These are phyloP conservation scores for Xylaria sp. DNA, from an alignment of 2,329 filamentous ascomycete genomes.

Conservation along the genomic window DNA sequence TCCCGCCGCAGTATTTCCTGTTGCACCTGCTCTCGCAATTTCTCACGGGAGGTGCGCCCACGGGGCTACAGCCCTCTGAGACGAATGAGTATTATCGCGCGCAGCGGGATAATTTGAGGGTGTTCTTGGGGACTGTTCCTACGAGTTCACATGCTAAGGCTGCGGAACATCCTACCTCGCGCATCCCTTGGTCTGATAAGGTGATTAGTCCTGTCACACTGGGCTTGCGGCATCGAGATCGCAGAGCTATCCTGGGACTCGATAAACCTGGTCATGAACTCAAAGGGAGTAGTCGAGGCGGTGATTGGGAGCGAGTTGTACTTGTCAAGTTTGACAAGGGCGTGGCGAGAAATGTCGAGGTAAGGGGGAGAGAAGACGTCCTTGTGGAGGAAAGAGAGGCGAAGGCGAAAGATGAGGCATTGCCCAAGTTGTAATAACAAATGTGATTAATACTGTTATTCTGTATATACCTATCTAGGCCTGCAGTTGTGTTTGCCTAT, in stretches of 20 bases:
- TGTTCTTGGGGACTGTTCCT: constrained; percentile 55
- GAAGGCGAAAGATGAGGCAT: constrained; percentile 8
- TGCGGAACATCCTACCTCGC: constrained; percentile 48
- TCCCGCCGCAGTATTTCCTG: constrained; percentile 87
- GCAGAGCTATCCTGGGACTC: constrained; percentile 59
- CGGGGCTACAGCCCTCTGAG: constrained; percentile 32
- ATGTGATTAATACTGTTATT: neutral
- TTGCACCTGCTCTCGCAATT: constrained; percentile 63
- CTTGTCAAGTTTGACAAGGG: constrained; percentile 59
- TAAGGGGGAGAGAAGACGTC: constrained; percentile 56
- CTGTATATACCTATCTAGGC: neutral
- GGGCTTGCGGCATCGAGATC: constrained; percentile 51
- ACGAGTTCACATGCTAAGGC: constrained; percentile 50
- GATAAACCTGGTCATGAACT: constrained; percentile 64
- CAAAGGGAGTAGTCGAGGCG: constrained; percentile 52
- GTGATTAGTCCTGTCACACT: constrained; percentile 63
- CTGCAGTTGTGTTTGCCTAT: neutral
- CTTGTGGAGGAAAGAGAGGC: constrained; percentile 51
- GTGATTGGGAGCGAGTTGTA: constrained; percentile 65
- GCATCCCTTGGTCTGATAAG: constrained; percentile 64
- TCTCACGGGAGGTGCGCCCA: constrained; percentile 48
- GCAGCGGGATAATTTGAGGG: constrained; percentile 59
- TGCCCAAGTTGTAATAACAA: constrained; percentile 17
- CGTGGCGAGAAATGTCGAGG: constrained; percentile 59
- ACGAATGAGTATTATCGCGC: constrained; percentile 46